These are phyloP conservation scores for Microbotryum lychnidis-dioicae DNA, from an alignment of 1,284 basidiomycete genomes.

Conservation along the genomic window DNA sequence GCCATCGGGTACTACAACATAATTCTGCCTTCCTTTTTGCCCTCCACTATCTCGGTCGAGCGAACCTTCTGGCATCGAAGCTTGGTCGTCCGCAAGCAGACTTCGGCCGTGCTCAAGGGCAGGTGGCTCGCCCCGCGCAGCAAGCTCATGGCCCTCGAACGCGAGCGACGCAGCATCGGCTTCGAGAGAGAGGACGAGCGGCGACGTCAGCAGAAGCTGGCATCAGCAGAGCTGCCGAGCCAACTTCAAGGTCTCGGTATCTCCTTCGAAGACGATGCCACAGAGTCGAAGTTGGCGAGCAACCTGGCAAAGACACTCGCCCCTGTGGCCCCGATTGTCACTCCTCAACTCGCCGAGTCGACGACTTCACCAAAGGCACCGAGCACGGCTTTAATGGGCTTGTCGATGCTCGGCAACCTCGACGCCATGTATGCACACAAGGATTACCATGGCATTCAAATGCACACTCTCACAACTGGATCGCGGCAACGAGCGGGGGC, in stretches of 20 bases:
- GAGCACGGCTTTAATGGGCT: conserved; percentile 57
- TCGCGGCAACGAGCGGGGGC: conserved; percentile 62
- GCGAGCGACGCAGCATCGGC: conserved; percentile 51
- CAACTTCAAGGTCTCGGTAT: conserved; percentile 11
- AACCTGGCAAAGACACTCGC: background rate
- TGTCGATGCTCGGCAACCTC: conserved; percentile 60
- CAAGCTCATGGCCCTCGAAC: conserved; percentile 55
- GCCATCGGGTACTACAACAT: conserved; percentile 68
- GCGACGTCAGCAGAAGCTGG: background rate
- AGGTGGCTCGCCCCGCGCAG: conserved; percentile 54
- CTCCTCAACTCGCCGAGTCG: no score
- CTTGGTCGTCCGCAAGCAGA: conserved; percentile 58
- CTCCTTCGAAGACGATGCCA: background rate
- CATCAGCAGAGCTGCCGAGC: background rate
- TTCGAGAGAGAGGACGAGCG: conserved; percentile 66
- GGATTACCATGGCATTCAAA: conserved; percentile 47
- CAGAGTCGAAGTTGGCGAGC: background rate
- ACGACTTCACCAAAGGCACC: conserved; percentile 20
- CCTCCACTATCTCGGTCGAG: conserved; percentile 24
- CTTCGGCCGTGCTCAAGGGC: conserved; percentile 53
- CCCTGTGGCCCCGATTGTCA: no score
- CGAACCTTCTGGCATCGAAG: conserved; percentile 64
- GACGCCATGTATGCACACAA: conserved; percentile 66
- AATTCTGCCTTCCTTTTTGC: conserved; percentile 58
- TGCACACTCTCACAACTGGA: conserved; percentile 65